A percentile compares a stretch with the other conserved stretches of the same genome.
phyloP scores from a whole-genome alignment of 208 protist genomes.

The Herpetomonas samuelpessoai region DNA sequence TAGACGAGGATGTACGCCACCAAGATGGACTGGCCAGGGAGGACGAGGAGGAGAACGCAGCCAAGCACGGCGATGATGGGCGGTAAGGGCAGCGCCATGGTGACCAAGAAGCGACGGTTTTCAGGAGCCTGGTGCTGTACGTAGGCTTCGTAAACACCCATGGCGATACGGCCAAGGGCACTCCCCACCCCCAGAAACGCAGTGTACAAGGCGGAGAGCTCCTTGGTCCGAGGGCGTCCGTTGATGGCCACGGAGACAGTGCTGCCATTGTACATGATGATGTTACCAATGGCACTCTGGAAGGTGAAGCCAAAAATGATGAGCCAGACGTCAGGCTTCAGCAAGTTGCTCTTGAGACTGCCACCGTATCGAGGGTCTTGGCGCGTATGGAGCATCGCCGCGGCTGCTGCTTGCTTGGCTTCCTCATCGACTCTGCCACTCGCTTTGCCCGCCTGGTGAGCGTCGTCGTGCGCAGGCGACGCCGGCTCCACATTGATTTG shows the following conservation, averaged over 20 bases:
- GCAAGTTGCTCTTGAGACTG: slow-evolving; percentile 13
- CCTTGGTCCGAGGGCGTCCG: slow-evolving; percentile 18
- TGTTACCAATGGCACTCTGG: slow-evolving; percentile 24
- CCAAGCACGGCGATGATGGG: slow-evolving; percentile 17
- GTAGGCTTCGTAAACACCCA: slow-evolving; percentile 26
- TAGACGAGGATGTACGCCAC: slow-evolving; percentile 22
- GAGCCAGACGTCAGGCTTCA: slow-evolving; percentile 21
- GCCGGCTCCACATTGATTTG: neutral
- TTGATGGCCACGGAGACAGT: slow-evolving; percentile 28
- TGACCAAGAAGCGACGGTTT: slow-evolving; percentile 17
- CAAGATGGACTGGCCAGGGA: slow-evolving; percentile 16
- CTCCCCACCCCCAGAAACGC: slow-evolving; percentile 33
- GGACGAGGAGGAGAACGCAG: slow-evolving; percentile 16
- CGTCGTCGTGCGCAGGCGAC: neutral
- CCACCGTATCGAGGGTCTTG: slow-evolving; percentile 22
- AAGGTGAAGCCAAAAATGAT: slow-evolving; percentile 24
- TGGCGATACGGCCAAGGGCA: slow-evolving; percentile 23
- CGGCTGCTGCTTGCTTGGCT: neutral
- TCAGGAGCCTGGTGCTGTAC: slow-evolving; percentile 6
- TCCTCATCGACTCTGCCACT: neutral
- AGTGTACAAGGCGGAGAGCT: slow-evolving; percentile 30
- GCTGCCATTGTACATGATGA: slow-evolving; percentile 32
- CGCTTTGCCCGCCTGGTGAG: neutral
- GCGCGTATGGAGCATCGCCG: neutral
- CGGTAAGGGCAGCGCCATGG: slow-evolving; percentile 13